Evolutionary conservation across 208 protist genomes (phyloP).

Genomic region (Spongospora subterranea): DNA sequence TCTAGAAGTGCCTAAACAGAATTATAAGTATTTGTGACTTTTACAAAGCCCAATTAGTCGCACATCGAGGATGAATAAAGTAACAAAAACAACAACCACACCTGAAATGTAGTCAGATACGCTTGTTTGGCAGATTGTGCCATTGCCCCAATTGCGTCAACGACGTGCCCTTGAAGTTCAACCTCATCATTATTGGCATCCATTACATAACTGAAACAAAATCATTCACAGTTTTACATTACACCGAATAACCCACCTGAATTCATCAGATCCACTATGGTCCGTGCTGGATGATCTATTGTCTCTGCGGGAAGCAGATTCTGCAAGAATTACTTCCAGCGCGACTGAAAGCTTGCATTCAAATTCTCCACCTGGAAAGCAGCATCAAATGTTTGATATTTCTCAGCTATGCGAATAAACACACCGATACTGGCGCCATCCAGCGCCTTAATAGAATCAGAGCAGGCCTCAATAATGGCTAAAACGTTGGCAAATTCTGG

Average conservation of each 20-base stretch:
- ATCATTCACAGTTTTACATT: background rate
- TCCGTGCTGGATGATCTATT: background rate
- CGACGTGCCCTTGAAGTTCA: constrained; percentile 2
- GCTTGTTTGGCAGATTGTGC: background rate
- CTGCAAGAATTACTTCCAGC: background rate
- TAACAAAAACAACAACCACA: too few species aligned
- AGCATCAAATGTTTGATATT: background rate
- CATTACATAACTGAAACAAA: background rate
- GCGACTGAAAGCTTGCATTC: background rate
- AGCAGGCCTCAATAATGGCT: background rate
- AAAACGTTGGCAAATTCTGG: background rate
- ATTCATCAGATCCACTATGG: background rate
- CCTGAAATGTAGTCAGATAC: background rate
- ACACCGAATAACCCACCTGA: background rate
- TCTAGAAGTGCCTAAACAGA: background rate
- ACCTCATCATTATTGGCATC: background rate
- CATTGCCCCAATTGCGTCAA: background rate
- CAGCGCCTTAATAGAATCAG: constrained; percentile 3
- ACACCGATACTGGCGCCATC: background rate
- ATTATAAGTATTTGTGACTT: too few species aligned
- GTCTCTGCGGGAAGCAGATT: background rate
- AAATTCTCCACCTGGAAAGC: background rate
- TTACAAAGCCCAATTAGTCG: too few species aligned
- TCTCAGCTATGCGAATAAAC: background rate
- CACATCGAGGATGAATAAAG: too few species aligned